These are phyloP conservation scores for Collybiopsis confluens DNA, from an alignment of 768 basidiomycete genomes.

Conservation along the genomic window DNA sequence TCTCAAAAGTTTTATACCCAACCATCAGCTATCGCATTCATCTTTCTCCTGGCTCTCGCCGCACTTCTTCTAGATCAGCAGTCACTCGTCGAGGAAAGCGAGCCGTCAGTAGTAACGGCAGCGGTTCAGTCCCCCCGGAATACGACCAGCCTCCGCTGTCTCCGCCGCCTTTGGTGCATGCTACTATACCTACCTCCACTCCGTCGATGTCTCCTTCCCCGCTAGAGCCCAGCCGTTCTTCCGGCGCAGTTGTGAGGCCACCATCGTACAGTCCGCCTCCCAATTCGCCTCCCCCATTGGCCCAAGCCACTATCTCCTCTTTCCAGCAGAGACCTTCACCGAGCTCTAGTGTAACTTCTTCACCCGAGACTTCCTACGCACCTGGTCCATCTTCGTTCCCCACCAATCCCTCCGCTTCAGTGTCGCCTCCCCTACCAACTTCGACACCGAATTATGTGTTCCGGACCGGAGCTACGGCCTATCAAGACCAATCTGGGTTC, in stretches of 20 bases:
- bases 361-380: conserved; percentile 40
- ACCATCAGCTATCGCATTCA: conserved; percentile 76
- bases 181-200: conserved; percentile 16
- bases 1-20: not conserved
- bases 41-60: conserved; percentile 72
- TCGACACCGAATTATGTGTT: conserved; percentile 26
- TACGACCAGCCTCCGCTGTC: conserved; percentile 9
- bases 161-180: conserved; percentile 1
- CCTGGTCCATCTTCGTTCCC: conserved; percentile 8
- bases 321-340: conserved; percentile 26
- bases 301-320: conserved; percentile 40
- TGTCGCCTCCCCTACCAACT: conserved; percentile 19
- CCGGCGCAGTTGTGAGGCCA: conserved; percentile 24
- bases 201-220: conserved; percentile 39
- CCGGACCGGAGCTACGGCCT: conserved; percentile 35
- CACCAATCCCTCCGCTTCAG: conserved; percentile 20
- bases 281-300: conserved; percentile 52
- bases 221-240: conserved; percentile 33
- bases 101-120: conserved; percentile 22
- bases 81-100: conserved; percentile 40
- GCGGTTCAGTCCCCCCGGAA: conserved; percentile 15
- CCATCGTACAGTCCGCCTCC: conserved; percentile 33
- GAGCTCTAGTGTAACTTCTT: conserved; percentile 39
- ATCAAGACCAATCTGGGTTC: conserved; percentile 35
- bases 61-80: conserved; percentile 61